Base-by-base conservation (phyloP, 495 filamentous ascomycete genomes). In the Penicillium egyptiacum region DNA sequence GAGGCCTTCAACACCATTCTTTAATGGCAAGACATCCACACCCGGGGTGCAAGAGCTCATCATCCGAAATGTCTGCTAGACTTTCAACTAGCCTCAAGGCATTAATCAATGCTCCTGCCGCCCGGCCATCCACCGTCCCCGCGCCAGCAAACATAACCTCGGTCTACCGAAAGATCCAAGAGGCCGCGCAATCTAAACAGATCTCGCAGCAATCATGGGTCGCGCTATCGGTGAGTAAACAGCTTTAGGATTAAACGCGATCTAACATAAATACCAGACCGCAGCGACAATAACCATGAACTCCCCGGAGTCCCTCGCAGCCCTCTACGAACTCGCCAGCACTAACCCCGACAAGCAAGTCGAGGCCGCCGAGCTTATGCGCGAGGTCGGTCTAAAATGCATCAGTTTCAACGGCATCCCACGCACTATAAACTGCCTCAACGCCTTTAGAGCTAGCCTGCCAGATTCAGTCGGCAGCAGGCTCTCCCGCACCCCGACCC, bases 341-440 rank as follows among this genome's bases (percentile, higher is more conserved):
- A 59, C 59, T 10, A 60, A 68, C 30, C 61, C 69, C 16, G 47
- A 65, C 43, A 57, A 70, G 42, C 70, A 75, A 22, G 73, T 85
- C n/a, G 71, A 77, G 39, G 79, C 81, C 7, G 88, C 87, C 44
- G 88, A 91, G 67, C 70, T 90, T 19, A 89, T 92, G 79, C 84
- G 89, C 61, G 88, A 91, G 63, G 80, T 90, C 62, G 88, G 86
- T 3, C 78, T 92, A 41, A 92, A 92, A 68, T 91, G 88, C 70
- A 91, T 92, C 66, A 83, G 82, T 43, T 90, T 92, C 79, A 92
- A 92, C 71, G 89, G 89, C 39, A 88, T 92, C 62, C 89, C 89
- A 4, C 83, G 89, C 52, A 88, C 83, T 46, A 92, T 92, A 70
- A 92, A 92, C 77, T 83, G 79, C 59, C 83, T 92, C 0, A 81